A percentile compares a stretch with the other conserved stretches of the same genome.
These are phyloP conservation scores for Polyporus tsugae DNA, from an alignment of 1,284 basidiomycete genomes.

Conservation along the genomic window DNA sequence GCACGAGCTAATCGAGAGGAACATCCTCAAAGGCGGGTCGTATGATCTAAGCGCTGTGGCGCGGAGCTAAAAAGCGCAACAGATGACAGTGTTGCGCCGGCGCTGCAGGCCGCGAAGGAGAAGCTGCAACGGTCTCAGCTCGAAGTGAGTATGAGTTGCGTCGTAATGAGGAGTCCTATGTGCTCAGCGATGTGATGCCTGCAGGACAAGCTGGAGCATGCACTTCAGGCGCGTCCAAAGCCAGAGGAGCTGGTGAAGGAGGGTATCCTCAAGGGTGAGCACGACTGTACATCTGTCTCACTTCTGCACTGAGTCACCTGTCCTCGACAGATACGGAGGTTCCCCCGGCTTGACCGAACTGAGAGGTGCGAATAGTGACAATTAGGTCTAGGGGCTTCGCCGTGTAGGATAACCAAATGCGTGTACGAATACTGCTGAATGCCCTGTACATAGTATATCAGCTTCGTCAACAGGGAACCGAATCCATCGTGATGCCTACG, in stretches of 20 bases:
- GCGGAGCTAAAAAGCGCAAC: slow-evolving; percentile 7
- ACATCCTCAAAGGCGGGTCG: slow-evolving; percentile 75
- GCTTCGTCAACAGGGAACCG: slow-evolving; percentile 10
- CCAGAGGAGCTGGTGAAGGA: slow-evolving; percentile 76
- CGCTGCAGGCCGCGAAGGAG: slow-evolving; percentile 71
- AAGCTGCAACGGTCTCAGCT: slow-evolving; percentile 74
- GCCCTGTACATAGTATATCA: slow-evolving; percentile 24
- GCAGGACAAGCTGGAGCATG: slow-evolving; percentile 76
- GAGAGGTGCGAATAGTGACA: slow-evolving; percentile 1
- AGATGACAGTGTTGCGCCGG: slow-evolving; percentile 79
- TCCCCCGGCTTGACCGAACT: slow-evolving; percentile 29
- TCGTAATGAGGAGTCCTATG: neutral
- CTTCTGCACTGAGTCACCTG: neutral
- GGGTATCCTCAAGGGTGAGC: slow-evolving; percentile 62
- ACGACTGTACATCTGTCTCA: neutral
- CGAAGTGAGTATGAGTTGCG: slow-evolving; percentile 51
- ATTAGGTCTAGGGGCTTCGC: slow-evolving; percentile 21
- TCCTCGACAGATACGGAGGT: slow-evolving; percentile 27
- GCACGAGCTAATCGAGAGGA: slow-evolving; percentile 73
- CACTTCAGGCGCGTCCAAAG: slow-evolving; percentile 69
- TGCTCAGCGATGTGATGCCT: neutral
- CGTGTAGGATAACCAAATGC: slow-evolving; percentile 22
- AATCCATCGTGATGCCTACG: neutral
- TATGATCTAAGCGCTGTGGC: slow-evolving; percentile 1
- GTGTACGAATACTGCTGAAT: slow-evolving; percentile 26